A percentile compares a stretch with the other conserved stretches of the same genome.
These are phyloP conservation scores for Termitomyces sp. DNA, from an alignment of 768 basidiomycete genomes.

Conservation along the genomic window DNA sequence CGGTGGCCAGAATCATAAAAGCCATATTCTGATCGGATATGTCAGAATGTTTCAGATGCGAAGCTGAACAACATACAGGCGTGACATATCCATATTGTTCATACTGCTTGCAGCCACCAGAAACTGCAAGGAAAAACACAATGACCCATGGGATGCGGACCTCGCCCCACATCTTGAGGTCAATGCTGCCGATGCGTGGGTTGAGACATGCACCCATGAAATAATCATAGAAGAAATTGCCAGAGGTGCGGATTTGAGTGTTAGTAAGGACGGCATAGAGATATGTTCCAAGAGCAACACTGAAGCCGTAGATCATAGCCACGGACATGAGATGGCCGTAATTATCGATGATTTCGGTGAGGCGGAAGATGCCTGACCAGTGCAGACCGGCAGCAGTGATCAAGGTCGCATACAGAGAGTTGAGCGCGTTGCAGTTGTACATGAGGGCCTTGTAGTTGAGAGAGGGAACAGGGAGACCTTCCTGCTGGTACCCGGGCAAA, in stretches of 20 bases:
- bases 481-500: slow-evolving; percentile 89
- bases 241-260: slow-evolving; percentile 89
- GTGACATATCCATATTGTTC: slow-evolving; percentile 89
- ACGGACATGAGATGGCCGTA: slow-evolving; percentile 96
- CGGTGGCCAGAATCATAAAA: slow-evolving; percentile 93
- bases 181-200: slow-evolving; percentile 85
- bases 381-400: slow-evolving; percentile 71
- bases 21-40: slow-evolving; percentile 72
- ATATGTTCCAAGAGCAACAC: slow-evolving; percentile 76
- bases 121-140: slow-evolving; percentile 88
- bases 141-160: slow-evolving; percentile 97
- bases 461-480: slow-evolving; percentile 95
- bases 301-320: slow-evolving; percentile 87
- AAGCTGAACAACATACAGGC: slow-evolving; percentile 47
- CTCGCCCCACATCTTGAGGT: slow-evolving; percentile 99
- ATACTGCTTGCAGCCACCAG: slow-evolving; percentile 94
- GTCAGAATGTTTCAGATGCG: not conserved
- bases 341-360: slow-evolving; percentile 93
- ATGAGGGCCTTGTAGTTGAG: slow-evolving; percentile 86
- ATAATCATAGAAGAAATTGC: slow-evolving; percentile 88
- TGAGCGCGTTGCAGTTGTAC: slow-evolving; percentile 96
- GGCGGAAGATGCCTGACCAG: slow-evolving; percentile 75
- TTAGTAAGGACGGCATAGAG: slow-evolving; percentile 71
- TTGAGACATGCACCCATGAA: slow-evolving; percentile 97
- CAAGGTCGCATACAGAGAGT: slow-evolving; percentile 79